Evolutionary conservation across 2,329 filamentous ascomycete species (phyloP), one percentile per base, ranked within the genome.

Genomic region (Phaeosphaeria sp.): DNA sequence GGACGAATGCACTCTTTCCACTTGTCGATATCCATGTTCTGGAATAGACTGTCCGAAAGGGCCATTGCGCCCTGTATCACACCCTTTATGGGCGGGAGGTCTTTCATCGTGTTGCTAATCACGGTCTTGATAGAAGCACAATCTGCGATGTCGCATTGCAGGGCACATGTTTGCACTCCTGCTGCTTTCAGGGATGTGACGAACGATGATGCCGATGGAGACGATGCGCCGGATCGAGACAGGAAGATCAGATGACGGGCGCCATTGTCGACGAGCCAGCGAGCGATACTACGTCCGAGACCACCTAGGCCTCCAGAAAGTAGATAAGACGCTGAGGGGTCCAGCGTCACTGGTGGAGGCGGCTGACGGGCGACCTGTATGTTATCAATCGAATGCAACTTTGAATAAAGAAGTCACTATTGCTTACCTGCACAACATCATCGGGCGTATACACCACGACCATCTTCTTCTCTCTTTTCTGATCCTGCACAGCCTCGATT

Each of bases 251-350:
- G 21, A 11, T 67, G 50, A 8, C 54, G 50, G 3, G 62, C 64
- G 11, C 64, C 64, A 25, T 56, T 57, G 0, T 53, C 46, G 15
- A 59, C 55, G 17, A 59, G 43, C 62, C 58, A 65, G 2, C 48
- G 47, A n/a, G 60, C 49, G 18, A 69, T 63, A 36, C 58, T 63
- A 6, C 64, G 60, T 1, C 68, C 65, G 1, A 69, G 36, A 15
- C 66, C 67, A 2, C 65, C 67, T 2, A 67, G 48, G 24, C 66
- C 68, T 0, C 67, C 68, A n/a, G 53, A 54, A 17, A 69, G 46
- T 8, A 68, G 56, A 39, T 66, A 71, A 1, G 56, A 59, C 15
- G 55, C 58, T 8, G 47, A 27, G 4, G 51, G 36, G 1, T 59
- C 57, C 30, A 64, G 39, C 3, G 24, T 27, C 9, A 49, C 30